Conservation (phyloP, 768 basidiomycete genomes). For the Suillus tomentosus region DNA sequence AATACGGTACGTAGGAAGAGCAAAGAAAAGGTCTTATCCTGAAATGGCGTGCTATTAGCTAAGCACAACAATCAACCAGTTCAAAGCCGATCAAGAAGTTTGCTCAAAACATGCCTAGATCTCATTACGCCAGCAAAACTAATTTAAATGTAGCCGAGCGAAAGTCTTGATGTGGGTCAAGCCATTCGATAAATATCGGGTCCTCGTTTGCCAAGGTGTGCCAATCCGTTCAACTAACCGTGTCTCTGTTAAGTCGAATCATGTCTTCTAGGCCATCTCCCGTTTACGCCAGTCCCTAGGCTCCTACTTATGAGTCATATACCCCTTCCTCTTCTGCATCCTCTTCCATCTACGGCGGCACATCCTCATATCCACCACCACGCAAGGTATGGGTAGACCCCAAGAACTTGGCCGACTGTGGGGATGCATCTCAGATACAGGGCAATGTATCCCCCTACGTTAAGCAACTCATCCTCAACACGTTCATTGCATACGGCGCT, state of each 20-base stretch:
- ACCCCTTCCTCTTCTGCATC: constrained; percentile 16
- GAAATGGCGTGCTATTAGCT: too few relatives aligned
- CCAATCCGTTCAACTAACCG: constrained; percentile 9
- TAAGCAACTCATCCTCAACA: constrained; percentile 69
- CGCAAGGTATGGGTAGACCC: constrained; percentile 67
- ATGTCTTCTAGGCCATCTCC: constrained; percentile 33
- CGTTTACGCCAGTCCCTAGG: constrained; percentile 29
- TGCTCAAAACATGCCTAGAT: background rate
- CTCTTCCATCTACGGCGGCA: constrained; percentile 27
- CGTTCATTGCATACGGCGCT: constrained; percentile 70
- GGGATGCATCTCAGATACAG: constrained; percentile 55
- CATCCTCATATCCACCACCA: constrained; percentile 15
- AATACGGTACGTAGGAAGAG: too few relatives aligned
- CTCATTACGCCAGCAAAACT: constrained; percentile 12
- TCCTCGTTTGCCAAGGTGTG: constrained; percentile 5
- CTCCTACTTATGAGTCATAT: constrained; percentile 31
- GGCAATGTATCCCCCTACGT: constrained; percentile 65
- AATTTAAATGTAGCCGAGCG: constrained; percentile 27
- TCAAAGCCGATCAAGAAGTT: constrained; percentile 30
- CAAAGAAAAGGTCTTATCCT: too few relatives aligned
- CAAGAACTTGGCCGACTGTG: constrained; percentile 56
- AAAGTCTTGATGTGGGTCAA: constrained; percentile 19
- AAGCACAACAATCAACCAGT: background rate
- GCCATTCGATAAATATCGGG: constrained; percentile 31
- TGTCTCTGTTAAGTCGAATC: constrained; percentile 3